Percentiles rank a stretch among this genome's conserved stretches.
Conservation (phyloP, 108 stramenopile genomes). For the Conticribra guillardii region DNA sequence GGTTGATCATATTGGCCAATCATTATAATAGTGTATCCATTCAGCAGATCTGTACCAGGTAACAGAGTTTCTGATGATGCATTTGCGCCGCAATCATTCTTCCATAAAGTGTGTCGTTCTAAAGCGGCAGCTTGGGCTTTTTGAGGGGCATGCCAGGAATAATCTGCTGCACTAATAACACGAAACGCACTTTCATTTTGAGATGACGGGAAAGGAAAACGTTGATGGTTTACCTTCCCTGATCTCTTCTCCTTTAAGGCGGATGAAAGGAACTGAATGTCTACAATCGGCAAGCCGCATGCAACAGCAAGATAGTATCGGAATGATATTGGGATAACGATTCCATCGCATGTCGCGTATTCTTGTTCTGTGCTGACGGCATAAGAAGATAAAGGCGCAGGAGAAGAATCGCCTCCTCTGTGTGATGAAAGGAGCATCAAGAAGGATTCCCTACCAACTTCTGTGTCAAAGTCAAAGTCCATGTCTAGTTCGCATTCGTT, state of each 20-base stretch:
- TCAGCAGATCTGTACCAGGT: constrained; percentile 43
- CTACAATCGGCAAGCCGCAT: constrained; percentile 45
- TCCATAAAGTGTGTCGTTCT: constrained; percentile 26
- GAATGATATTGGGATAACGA: constrained; percentile 50
- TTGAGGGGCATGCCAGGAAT: constrained; percentile 46
- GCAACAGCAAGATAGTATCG: constrained; percentile 52
- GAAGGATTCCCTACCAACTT: constrained; percentile 29
- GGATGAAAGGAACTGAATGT: constrained; percentile 41
- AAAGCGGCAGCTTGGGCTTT: constrained; percentile 29
- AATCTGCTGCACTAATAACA: constrained; percentile 48
- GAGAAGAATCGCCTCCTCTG: constrained; percentile 4
- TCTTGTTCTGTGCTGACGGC: constrained; percentile 47
- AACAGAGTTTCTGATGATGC: constrained; percentile 10
- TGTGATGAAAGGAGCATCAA: constrained; percentile 17
- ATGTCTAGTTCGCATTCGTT: constrained; percentile 25
- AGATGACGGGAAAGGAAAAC: constrained; percentile 20
- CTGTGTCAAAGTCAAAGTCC: constrained; percentile 40
- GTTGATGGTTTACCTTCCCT: constrained; percentile 11
- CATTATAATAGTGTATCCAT: constrained; percentile 34
- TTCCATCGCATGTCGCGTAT: constrained; percentile 39
- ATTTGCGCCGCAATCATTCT: constrained; percentile 6
- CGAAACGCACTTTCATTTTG: constrained; percentile 13
- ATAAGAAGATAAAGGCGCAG: constrained; percentile 30
- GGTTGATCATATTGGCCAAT: constrained; percentile 52
- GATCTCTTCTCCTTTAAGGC: constrained; percentile 4